Conservation (phyloP, 1,139 yeast species). For the Debaryomycetaceae sp. region DNA sequence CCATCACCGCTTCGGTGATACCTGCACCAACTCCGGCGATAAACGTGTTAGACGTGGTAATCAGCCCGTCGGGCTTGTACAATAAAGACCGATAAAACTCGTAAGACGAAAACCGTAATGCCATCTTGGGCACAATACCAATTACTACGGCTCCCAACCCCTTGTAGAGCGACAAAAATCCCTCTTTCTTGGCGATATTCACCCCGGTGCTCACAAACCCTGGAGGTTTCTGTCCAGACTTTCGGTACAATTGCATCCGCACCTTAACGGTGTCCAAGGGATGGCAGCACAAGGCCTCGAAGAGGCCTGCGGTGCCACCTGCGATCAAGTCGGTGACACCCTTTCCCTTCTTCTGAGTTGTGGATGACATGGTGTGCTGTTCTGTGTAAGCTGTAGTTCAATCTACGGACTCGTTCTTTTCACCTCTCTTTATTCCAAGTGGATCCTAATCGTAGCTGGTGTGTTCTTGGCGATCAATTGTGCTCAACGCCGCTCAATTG, state of each 20-base stretch:
- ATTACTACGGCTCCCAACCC: conserved; percentile 96
- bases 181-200: conserved; percentile 74
- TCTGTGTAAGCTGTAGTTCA: background rate
- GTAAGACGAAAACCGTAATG: conserved; percentile 90
- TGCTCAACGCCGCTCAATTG: no score
- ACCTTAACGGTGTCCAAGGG: conserved; percentile 95
- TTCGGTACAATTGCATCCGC: conserved; percentile 85
- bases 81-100: conserved; percentile 79
- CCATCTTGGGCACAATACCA: conserved; percentile 98
- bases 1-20: conserved; percentile 89
- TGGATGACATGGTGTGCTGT: conserved; percentile 13
- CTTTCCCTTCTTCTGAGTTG: conserved; percentile 28
- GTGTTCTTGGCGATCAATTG: no score
- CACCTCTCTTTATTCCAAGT: background rate
- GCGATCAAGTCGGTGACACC: conserved; percentile 77
- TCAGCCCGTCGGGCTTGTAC: conserved; percentile 61
- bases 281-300: conserved; percentile 95
- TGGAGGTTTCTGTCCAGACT: conserved; percentile 64
- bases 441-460: no score
- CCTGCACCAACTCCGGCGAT: conserved; percentile 98
- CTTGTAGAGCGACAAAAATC: conserved; percentile 83
- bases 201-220: conserved; percentile 85
- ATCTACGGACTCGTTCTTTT: background rate
- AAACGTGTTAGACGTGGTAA: conserved; percentile 72
- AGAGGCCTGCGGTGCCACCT: conserved; percentile 96